A percentile compares a stretch with the other conserved stretches of the same genome.
phyloP scores from a whole-genome alignment of 208 protist genomes.

The Acanthamoeba castellanii region DNA sequence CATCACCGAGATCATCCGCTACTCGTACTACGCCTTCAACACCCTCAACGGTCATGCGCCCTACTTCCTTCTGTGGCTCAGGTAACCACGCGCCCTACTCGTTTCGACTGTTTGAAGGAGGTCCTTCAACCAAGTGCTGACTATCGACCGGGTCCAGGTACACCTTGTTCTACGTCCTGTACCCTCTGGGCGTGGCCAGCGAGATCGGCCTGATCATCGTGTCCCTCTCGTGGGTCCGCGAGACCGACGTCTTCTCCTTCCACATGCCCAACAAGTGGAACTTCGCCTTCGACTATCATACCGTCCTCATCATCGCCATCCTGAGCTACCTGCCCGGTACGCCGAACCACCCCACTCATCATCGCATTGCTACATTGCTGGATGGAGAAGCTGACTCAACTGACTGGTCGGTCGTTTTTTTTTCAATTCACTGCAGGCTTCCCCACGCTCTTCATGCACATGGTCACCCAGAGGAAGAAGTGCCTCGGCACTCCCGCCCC shows the following conservation, averaged over 20 bases:
- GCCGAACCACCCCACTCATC: background rate
- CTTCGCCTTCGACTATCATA: slow-evolving; percentile 65
- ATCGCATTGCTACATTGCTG: background rate
- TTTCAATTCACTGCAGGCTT: background rate
- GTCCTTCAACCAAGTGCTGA: too few relatives aligned
- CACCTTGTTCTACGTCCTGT: slow-evolving; percentile 77
- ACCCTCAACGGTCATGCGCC: slow-evolving; percentile 55
- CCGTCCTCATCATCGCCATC: slow-evolving; percentile 50
- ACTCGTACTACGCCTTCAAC: slow-evolving; percentile 79
- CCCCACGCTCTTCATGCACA: slow-evolving; percentile 37
- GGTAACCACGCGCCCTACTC: background rate
- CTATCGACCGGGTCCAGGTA: background rate
- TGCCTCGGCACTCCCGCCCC: background rate
- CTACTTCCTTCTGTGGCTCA: slow-evolving; percentile 79
- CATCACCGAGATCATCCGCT: slow-evolving; percentile 75
- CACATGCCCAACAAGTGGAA: slow-evolving; percentile 76
- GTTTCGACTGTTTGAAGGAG: too few relatives aligned
- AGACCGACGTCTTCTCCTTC: slow-evolving; percentile 30
- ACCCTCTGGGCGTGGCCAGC: slow-evolving; percentile 78
- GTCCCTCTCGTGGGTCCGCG: slow-evolving; percentile 47
- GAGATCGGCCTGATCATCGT: slow-evolving; percentile 75
- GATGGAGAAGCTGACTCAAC: too few relatives aligned
- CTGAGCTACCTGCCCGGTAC: slow-evolving; percentile 76
- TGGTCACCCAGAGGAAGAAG: slow-evolving; percentile 57
- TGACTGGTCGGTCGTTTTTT: background rate